These are phyloP conservation scores for Boletus huronensis DNA, from an alignment of 768 basidiomycete species.

Conservation along the genomic window DNA sequence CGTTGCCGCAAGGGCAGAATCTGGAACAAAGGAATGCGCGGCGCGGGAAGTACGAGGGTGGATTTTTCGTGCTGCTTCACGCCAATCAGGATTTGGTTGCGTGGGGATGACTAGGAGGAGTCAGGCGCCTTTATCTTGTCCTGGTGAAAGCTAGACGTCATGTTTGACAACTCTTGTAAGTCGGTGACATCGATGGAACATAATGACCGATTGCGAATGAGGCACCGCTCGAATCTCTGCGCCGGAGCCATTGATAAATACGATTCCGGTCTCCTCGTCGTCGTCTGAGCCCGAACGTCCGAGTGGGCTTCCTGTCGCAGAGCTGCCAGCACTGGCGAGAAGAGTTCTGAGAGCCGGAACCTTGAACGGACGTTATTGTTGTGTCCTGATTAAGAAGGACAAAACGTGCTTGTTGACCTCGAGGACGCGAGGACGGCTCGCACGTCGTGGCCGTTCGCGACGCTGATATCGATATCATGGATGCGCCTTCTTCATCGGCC, in stretches of 20 bases:
- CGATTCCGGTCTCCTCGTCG: constrained; percentile 24
- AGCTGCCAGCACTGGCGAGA: constrained; percentile 38
- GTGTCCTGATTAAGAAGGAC: constrained; percentile 12
- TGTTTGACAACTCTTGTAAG: constrained; percentile 58
- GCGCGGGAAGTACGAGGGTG: constrained; percentile 10
- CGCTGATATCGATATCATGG: constrained; percentile 1
- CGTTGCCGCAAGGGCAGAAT: constrained; percentile 49
- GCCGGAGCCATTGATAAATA: constrained; percentile 20
- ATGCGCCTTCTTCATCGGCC: not conserved
- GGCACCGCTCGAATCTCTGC: constrained; percentile 75
- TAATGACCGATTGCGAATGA: constrained; percentile 24
- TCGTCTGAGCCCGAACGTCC: constrained; percentile 26
- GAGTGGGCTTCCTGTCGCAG: constrained; percentile 54
- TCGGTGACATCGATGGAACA: constrained; percentile 53
- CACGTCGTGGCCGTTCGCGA: not conserved
- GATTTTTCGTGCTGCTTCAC: constrained; percentile 62
- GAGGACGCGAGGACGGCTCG: constrained; percentile 7
- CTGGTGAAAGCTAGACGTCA: constrained; percentile 39
- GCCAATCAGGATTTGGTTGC: constrained; percentile 88
- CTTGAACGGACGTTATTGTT: constrained; percentile 42
- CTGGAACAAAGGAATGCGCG: constrained; percentile 56
- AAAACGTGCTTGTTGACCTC: constrained; percentile 2
- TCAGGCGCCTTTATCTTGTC: constrained; percentile 36
- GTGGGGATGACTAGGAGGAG: constrained; percentile 78
- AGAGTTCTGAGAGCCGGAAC: constrained; percentile 51